These are phyloP conservation scores for Gentiana macrophylla DNA, from an alignment of 257 asterid genomes.

Conservation along the genomic window DNA sequence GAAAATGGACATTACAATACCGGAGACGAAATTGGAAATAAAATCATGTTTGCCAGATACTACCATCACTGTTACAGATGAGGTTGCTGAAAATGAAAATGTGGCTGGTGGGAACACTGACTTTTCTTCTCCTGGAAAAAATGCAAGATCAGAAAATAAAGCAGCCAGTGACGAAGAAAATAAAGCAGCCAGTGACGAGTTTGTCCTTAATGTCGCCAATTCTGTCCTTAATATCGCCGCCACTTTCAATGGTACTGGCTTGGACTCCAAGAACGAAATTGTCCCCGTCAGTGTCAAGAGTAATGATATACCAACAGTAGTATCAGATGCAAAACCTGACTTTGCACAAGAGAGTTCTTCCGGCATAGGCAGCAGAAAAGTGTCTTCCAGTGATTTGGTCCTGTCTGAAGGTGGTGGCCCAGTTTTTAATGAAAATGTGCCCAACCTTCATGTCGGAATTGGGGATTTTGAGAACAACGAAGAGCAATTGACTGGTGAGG, in stretches of 20 bases:
- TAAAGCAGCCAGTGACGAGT: background rate
- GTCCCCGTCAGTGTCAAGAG: constrained; percentile 8
- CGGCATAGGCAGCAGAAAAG: constrained; percentile 17
- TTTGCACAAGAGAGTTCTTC: constrained; percentile 23
- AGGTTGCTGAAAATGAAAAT: constrained; percentile 2
- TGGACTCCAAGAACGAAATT: constrained; percentile 5
- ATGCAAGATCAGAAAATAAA: background rate
- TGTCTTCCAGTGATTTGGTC: constrained; percentile 15
- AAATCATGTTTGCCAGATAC: background rate
- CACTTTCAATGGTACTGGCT: background rate
- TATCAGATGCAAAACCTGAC: constrained; percentile 26
- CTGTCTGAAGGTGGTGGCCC: constrained; percentile 22
- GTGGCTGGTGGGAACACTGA: background rate
- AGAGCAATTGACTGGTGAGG: constrained; percentile 21
- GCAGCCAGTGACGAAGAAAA: background rate
- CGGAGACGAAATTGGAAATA: background rate
- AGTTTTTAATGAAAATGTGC: constrained; percentile 17
- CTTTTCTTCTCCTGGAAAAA: constrained; percentile 2
- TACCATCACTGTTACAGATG: background rate
- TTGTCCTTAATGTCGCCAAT: background rate
- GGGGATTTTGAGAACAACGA: constrained; percentile 20
- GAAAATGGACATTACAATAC: constrained; percentile 1
- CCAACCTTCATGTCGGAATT: constrained; percentile 16
- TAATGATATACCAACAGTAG: constrained; percentile 15
- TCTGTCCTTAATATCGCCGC: background rate